Evolutionary conservation across 169 alveolate genomes (phyloP).

Genomic region (Cryptosporidium meleagridis): DNA sequence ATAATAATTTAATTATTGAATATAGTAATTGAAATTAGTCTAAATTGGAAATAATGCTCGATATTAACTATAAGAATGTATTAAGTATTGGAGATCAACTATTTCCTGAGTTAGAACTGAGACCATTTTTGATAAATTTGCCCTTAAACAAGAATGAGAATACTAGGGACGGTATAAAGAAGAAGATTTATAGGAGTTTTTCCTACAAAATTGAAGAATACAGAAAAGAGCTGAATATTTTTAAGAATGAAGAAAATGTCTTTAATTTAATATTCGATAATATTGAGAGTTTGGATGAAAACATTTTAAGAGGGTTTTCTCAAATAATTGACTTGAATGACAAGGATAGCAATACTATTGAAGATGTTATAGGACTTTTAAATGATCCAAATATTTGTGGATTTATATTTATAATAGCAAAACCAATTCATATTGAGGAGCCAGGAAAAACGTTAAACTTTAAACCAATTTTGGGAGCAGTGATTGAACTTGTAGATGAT

Average conservation of each 20-base stretch:
- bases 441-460: background rate
- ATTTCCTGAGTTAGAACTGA: slow-evolving; percentile 1
- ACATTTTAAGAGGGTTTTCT: background rate
- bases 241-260: background rate
- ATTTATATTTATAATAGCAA: slow-evolving; percentile 7
- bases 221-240: slow-evolving; percentile 2
- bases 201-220: slow-evolving; percentile 13
- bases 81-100: slow-evolving; percentile 19
- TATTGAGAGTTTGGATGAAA: background rate
- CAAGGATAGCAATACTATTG: background rate
- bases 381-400: slow-evolving; percentile 22
- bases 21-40: background rate
- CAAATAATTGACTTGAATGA: background rate
- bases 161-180: slow-evolving; percentile 9
- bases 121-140: slow-evolving; percentile 18
- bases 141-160: slow-evolving; percentile 2
- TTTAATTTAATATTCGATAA: background rate
- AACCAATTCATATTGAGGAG: background rate
- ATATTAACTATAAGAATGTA: slow-evolving; percentile 5
- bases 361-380: background rate
- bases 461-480: slow-evolving; percentile 12
- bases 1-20: no score
- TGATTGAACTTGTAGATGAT: slow-evolving; percentile 25
- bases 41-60: background rate
- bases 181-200: slow-evolving; percentile 7